A percentile compares a stretch with the other conserved stretches of the same genome.
Conservation (phyloP, 768 basidiomycete genomes). For the Coprinellus micaceus region DNA sequence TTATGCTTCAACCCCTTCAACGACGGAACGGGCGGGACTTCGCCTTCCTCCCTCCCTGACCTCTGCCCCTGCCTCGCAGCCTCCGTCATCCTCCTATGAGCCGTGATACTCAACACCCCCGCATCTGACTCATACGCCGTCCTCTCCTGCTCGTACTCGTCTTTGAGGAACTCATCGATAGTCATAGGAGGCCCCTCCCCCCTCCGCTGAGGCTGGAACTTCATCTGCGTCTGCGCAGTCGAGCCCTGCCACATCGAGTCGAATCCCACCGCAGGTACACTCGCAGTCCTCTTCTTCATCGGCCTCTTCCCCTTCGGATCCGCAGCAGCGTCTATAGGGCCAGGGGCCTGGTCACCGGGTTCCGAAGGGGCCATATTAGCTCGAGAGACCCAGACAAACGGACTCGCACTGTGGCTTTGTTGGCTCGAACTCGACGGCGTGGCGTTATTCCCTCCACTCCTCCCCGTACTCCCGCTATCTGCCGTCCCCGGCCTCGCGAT, state of each 20-base stretch:
- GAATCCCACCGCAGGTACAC: constrained; percentile 2
- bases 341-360: too few relatives aligned
- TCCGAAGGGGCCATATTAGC: too few relatives aligned
- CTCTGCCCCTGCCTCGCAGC: background rate
- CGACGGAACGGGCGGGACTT: constrained; percentile 2
- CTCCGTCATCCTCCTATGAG: background rate
- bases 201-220: background rate
- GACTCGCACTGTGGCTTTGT: background rate
- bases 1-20: constrained; percentile 8
- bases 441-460: background rate
- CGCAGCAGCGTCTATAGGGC: background rate
- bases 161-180: background rate
- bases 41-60: background rate
- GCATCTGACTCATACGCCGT: constrained; percentile 7
- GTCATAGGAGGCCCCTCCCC: background rate
- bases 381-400: too few relatives aligned
- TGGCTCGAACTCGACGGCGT: background rate
- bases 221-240: background rate
- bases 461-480: constrained; percentile 2
- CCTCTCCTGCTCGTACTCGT: background rate
- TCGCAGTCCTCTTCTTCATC: constrained; percentile 8
- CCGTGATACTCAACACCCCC: constrained; percentile 1
- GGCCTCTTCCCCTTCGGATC: background rate
- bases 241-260: background rate
- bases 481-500: constrained; percentile 2